Evolutionary conservation across 73 alveolate species (phyloP).

Genomic region (Symbiodinium pilosum): DNA sequence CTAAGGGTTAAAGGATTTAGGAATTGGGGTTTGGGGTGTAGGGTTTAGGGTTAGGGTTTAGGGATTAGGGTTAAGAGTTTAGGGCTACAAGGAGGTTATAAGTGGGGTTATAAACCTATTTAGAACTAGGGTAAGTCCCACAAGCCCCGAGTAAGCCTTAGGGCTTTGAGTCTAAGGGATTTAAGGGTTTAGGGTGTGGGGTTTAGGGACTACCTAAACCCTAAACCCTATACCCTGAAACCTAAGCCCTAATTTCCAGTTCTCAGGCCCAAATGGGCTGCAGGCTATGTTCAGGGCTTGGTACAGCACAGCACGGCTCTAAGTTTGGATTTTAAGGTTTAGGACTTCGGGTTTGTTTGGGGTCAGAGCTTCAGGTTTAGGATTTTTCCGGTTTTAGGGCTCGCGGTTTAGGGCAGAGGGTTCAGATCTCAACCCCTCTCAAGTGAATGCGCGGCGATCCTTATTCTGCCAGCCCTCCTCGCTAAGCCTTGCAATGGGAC

Average conservation of each 20-base stretch:
- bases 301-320: too few relatives aligned
- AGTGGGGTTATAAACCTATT: too few relatives aligned
- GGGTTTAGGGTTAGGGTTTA: not conserved
- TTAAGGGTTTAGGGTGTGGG: too few relatives aligned
- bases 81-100: too few relatives aligned
- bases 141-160: too few relatives aligned
- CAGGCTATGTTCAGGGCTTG: not conserved
- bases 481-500: not conserved
- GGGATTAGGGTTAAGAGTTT: too few relatives aligned
- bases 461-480: not conserved
- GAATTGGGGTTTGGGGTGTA: not conserved
- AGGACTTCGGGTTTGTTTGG: not conserved
- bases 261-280: not conserved
- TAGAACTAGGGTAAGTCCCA: too few relatives aligned
- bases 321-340: not conserved
- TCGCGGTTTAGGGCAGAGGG: not conserved
- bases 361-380: not conserved
- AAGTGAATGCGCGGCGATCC: not conserved
- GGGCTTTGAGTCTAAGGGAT: too few relatives aligned
- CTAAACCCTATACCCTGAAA: not conserved
- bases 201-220: not conserved
- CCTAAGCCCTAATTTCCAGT: not conserved
- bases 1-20: too few relatives aligned
- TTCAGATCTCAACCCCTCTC: too few relatives aligned
- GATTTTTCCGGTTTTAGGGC: not conserved